Evolutionary conservation across 139 green algal species (phyloP).

Genomic region (Medakamo hakoo): DNA sequence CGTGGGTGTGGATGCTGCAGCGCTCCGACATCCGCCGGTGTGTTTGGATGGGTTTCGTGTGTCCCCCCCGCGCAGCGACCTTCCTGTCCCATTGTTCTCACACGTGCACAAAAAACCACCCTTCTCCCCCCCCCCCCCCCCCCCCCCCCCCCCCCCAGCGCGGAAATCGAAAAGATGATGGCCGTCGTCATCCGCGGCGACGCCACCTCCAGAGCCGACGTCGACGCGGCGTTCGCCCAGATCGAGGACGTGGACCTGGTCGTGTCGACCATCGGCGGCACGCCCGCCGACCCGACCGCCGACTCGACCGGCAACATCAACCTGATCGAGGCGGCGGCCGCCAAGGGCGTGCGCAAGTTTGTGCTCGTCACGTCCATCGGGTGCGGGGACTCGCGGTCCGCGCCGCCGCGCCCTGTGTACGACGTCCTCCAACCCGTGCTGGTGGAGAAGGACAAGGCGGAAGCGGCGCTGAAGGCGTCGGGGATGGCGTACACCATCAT

Average conservation of each 20-base stretch:
- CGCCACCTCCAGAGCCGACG: slow-evolving; percentile 44
- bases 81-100: too few relatives aligned
- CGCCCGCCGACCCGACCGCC: slow-evolving; percentile 40
- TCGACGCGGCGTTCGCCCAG: slow-evolving; percentile 58
- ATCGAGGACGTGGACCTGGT: slow-evolving; percentile 89
- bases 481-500: slow-evolving; percentile 79
- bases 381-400: slow-evolving; percentile 62
- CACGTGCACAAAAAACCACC: too few relatives aligned
- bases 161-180: slow-evolving; percentile 88
- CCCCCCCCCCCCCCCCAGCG: too few relatives aligned
- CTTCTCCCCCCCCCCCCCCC: too few relatives aligned
- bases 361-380: slow-evolving; percentile 93
- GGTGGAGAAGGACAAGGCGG: slow-evolving; percentile 91
- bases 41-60: too few relatives aligned
- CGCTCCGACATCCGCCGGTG: slow-evolving; percentile 43
- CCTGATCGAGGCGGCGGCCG: slow-evolving; percentile 75
- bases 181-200: slow-evolving; percentile 76
- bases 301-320: slow-evolving; percentile 92
- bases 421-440: slow-evolving; percentile 82
- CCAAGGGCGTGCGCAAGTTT: slow-evolving; percentile 87
- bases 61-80: too few relatives aligned
- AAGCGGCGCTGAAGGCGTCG: slow-evolving; percentile 28
- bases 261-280: slow-evolving; percentile 77
- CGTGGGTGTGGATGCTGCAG: slow-evolving; percentile 90
- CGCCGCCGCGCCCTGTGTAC: slow-evolving; percentile 55